Base-by-base conservation (phyloP, 2,329 filamentous ascomycete species). In the Diaporthe ampelina region DNA sequence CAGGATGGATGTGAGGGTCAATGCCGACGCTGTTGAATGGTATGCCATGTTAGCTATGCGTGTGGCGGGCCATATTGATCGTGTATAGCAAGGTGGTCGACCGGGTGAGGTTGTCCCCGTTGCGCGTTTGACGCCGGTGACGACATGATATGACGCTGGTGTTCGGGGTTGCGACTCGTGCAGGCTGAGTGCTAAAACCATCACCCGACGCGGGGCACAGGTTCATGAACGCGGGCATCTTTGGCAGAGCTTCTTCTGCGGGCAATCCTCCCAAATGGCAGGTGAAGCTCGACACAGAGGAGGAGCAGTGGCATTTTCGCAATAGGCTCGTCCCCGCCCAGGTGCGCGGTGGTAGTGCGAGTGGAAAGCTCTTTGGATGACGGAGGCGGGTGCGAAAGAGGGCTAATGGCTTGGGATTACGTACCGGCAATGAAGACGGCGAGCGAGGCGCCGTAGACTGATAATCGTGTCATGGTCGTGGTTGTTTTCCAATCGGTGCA, bases 1-100 rank as follows among this genome's bases (percentile, higher is more conserved):
- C 75, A 90, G 84, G 78, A 94, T 93, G 72, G 93, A 90, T 54
- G 90, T 87, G 70, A 95, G 86, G 32, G 93, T 94, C 88, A 95
- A 90, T 76, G 88, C 88, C 40, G 92, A 94, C 73, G 92, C 93
- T 94, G 81, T 69, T 65, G 52, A 37, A 71, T 61, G 70, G 70
- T 61, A 59, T 56, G 71, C 19, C 48, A 61, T 72, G 81, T 86
- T 79, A 86, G 82, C 77, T 70, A 69, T 65, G 37, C 15, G 21
- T 19, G 19, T 7, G 29, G 65, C 24, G 43, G 58, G 29, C 37
- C 70, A 32, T 57, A 6, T 50, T 61, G 67, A 24, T 6, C 3
- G 21, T 13, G 37, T 40, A 63, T 52, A 7, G n/a, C 10, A 43
- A n/a, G 4, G 35, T 37, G 29, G n/a, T n/a, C 26, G n/a, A n/a